These are phyloP conservation scores for Aspergillus novoparasiticus DNA, from an alignment of 2,329 filamentous ascomycete species.

Conservation along the genomic window DNA sequence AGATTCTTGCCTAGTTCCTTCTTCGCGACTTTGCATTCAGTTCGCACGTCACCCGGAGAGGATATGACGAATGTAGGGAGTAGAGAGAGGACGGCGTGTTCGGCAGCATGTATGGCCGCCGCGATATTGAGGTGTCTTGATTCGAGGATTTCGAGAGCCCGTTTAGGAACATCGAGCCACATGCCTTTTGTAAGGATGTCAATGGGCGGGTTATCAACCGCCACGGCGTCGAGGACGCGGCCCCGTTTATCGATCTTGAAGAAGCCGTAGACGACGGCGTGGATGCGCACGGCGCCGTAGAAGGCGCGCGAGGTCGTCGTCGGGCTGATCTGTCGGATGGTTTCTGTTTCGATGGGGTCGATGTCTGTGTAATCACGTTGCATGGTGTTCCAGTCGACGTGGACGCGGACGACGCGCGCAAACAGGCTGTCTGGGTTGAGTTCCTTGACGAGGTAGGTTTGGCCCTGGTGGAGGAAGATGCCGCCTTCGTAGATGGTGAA, in stretches of 20 bases:
- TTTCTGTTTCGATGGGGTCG: slow-evolving; percentile 89
- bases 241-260: slow-evolving; percentile 92
- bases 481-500: slow-evolving; percentile 97
- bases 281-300: slow-evolving; percentile 82
- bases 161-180: slow-evolving; percentile 89
- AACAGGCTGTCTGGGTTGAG: slow-evolving; percentile 79
- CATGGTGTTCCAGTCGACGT: slow-evolving; percentile 91
- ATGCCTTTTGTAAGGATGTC: slow-evolving; percentile 83
- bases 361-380: slow-evolving; percentile 94
- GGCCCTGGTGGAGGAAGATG: slow-evolving; percentile 96
- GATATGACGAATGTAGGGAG: slow-evolving; percentile 90
- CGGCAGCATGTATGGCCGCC: slow-evolving; percentile 89
- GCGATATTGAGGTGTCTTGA: slow-evolving; percentile 75
- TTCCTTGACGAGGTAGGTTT: slow-evolving; percentile 87
- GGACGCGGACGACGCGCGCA: slow-evolving; percentile 84
- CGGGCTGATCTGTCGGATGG: slow-evolving; percentile 68
- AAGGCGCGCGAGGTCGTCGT: slow-evolving; percentile 65
- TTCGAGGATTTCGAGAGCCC: slow-evolving; percentile 76
- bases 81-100: slow-evolving; percentile 84
- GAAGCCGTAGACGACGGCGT: slow-evolving; percentile 89
- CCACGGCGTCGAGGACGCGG: slow-evolving; percentile 85
- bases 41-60: slow-evolving; percentile 87
- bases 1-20: slow-evolving; percentile 77
- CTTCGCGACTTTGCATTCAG: slow-evolving; percentile 85
- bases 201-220: slow-evolving; percentile 91